Evolutionary conservation across 2,329 filamentous ascomycete genomes (phyloP), one percentile per base, ranked within the genome.

Genomic region (Aspergillus sojae): DNA sequence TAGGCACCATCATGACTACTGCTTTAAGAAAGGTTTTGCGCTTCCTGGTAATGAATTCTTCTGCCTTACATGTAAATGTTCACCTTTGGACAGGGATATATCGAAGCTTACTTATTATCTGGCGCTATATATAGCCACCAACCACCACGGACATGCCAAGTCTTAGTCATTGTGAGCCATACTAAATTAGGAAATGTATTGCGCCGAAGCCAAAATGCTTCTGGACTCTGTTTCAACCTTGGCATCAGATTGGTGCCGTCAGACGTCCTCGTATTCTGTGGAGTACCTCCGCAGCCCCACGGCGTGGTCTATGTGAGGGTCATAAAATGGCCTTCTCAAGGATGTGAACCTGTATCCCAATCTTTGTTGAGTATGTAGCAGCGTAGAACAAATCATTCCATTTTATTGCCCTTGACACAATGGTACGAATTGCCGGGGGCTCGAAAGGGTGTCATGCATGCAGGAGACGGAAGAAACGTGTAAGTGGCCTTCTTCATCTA

Each of bases 391-490:
- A 41, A 41, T 14, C 19, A n/a, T 9, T n/a, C 5, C 6, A 23
- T 12, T 12, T 14, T 5, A 28, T 48, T 48, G 1, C 14, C 19
- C 7, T 32, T 4, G n/a, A 32, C 4, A 12, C 9, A 16, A 53
- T 53, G 52, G 52, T 19, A 23, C 52, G 52, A 36, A 36, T 32
- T 6, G 30, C 30, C 1, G 52, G 52, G 5, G 28, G 28, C 5
- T 54, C 52, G 16, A 54, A 54, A 36, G 52, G 52, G 10, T 54
- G 52, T 16, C 52, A 54, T 23, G 52, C 52, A 4, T 54, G 52
- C 10, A 30, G 52, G n/a, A 54, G 30, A 32, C 52, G 52, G 11
- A 54, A 54, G 52, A 54, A 54, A 23, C 28, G 52, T 5, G 52
- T 54, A n/a, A 10, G 52, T 23, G 52, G 6, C 19, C 16, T 9